Base-by-base conservation (phyloP, 345 rosid species). In the Rhodamnia rubescens region DNA sequence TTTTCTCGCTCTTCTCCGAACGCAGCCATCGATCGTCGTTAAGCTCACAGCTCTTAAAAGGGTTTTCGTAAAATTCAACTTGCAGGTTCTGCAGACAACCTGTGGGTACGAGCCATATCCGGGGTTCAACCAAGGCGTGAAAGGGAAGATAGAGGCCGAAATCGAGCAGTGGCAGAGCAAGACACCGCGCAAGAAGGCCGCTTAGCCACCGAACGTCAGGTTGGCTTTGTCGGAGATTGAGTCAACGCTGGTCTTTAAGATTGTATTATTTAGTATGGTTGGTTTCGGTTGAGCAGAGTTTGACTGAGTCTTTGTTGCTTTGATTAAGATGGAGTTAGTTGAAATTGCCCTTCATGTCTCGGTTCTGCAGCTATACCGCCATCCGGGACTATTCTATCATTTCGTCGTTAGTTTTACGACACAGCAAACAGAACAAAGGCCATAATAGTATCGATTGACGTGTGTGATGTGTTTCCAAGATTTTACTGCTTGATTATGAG, bases 11-110 rank as follows among this genome's bases (percentile, higher is more conserved):
- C 40, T 84, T 61, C 82, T 16, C 6, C 1, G 20, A 42, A 51
- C 42, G 74, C 44, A 6, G 10, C 21, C 80, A 7, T 42, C 74
- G 24, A 32, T 40, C 21, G 5, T 22, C 52, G 22, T 32, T 40
- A 58, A 59, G 56, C 11, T 42, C 26, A 44, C 59, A 44, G 24
- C 26, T 47, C 44, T 49, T 50, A 32, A 9, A 8, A 8, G 40
- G 44, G 85, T 20, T n/a, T 18, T 74, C n/a, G 3, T 7, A 16
- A 64, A 29, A 59, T 27, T 16, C 75, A 20, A 64, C 75, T 74
- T 52, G n/a, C 86, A 85, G 86, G 83, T 85, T 85, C 86, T 85
- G 32, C 86, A 74, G 42, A 74, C 32, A 13, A 32, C 24, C 32
- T 85, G 36, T 26, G 83, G 69, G 13, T 85, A 85, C 42, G 86